Conservation (phyloP, 768 basidiomycete species). For the Podaxis sp. region DNA sequence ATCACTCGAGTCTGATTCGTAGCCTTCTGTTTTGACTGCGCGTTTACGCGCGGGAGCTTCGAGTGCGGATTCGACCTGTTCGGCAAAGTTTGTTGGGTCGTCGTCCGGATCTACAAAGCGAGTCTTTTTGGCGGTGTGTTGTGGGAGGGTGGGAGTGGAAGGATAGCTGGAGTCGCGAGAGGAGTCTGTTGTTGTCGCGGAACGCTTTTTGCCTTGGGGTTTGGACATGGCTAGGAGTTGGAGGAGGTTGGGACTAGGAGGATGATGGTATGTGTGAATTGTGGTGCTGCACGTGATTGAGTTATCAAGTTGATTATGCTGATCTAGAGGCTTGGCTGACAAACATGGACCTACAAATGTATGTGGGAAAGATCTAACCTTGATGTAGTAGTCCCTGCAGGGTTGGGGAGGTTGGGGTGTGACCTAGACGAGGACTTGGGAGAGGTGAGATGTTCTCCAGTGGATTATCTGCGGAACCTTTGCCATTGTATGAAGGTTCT, state of each 20-base stretch:
- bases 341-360: conserved; percentile 2
- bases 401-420: too few species aligned
- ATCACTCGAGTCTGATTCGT: conserved; percentile 92
- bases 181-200: conserved; percentile 22
- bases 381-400: too few species aligned
- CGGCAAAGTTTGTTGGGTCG: conserved; percentile 71
- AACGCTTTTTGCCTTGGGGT: conserved; percentile 31
- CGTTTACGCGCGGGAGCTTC: conserved; percentile 69
- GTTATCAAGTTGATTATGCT: neutral
- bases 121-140: conserved; percentile 58
- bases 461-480: too few species aligned
- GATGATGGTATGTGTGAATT: neutral
- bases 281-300: neutral
- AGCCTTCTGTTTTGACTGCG: conserved; percentile 78
- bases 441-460: too few species aligned
- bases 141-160: neutral
- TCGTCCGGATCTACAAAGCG: conserved; percentile 74
- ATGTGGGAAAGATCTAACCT: neutral
- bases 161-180: conserved; percentile 22
- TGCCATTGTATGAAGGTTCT: too few species aligned
- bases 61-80: conserved; percentile 71
- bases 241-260: conserved; percentile 6
- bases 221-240: conserved; percentile 22
- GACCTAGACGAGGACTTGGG: too few species aligned
- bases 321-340: too few species aligned